Evolutionary conservation across 2,329 filamentous ascomycete species (phyloP), one percentile per base, ranked within the genome.

Genomic region (Ampelomyces quisqualis): DNA sequence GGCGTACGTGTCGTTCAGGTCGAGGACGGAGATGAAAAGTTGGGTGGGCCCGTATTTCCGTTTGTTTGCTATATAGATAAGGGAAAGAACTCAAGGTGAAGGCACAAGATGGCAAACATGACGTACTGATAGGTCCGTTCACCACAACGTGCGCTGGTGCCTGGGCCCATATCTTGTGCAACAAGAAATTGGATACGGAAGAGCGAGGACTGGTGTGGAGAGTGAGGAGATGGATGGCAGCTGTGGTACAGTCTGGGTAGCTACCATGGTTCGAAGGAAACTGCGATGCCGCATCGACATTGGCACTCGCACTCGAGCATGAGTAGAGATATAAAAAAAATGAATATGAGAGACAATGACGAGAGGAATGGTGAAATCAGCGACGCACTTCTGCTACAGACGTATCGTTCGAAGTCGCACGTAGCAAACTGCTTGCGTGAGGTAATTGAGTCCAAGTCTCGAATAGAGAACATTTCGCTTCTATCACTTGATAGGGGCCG

Each of bases 61-160:
- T 30, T 20, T 33, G 43, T 51, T 49, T 51, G 37, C 30, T 39
- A n/a, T 44, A 22, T 26, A 27, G 17, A 39, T 31, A 34, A 34
- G 30, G 24, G 34, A 37, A 51, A 34, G 42, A 20, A 24, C 39
- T 31, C 46, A 33, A 11, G 27, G 45, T 43, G 45, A 38, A 43
- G 28, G 28, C 14, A 22, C 22, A 13, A 34, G 17, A 22, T 15
- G 28, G 23, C 30, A 45, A 40, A 35, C 29, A 38, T 42, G 38
- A 35, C 34, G 40, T 33, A n/a, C 8, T n/a, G 17, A 31, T 31
- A 19, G 29, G 29, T 11, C 17, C 29, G 17, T 20, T 19, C 29
- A n/a, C 15, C 7, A 11, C 6, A 15, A 10, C 8, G 13, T 17
- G 17, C 29, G 18, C 29, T 31, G 29, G 14, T 18, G 7, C 15